Evolutionary conservation across 2,329 filamentous ascomycete species (phyloP).

Genomic region (Bretziella fagacearum): DNA sequence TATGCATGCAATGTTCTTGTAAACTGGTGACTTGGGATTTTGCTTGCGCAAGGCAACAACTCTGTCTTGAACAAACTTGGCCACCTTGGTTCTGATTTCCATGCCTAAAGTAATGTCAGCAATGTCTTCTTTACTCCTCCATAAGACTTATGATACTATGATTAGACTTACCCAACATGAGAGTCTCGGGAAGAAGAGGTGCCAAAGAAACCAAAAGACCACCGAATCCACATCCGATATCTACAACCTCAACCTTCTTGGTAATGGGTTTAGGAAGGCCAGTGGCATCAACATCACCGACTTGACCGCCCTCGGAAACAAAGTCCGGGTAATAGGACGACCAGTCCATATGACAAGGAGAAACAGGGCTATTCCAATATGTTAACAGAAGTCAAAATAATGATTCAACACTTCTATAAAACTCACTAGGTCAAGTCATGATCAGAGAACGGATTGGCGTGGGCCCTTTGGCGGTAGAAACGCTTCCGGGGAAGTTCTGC

Average conservation of each 20-base stretch:
- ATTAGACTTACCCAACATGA: constrained; percentile 54
- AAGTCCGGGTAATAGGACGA: constrained; percentile 65
- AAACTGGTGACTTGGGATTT: constrained; percentile 35
- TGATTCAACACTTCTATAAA: neutral
- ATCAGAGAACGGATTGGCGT: constrained; percentile 96
- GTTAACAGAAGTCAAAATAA: constrained; percentile 6
- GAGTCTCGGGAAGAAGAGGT: constrained; percentile 60
- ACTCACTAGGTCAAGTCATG: constrained; percentile 75
- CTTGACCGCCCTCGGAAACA: constrained; percentile 25
- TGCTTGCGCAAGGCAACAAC: constrained; percentile 65
- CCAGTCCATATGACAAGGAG: constrained; percentile 83
- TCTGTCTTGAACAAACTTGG: constrained; percentile 77
- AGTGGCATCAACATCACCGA: constrained; percentile 8
- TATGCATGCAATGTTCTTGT: constrained; percentile 77
- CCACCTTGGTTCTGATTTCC: constrained; percentile 82
- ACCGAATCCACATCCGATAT: constrained; percentile 95
- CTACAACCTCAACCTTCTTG: constrained; percentile 72
- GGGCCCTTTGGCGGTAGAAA: constrained; percentile 89
- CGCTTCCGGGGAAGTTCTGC: constrained; percentile 73
- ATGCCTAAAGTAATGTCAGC: constrained; percentile 39
- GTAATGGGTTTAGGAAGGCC: constrained; percentile 11
- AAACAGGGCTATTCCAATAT: constrained; percentile 44
- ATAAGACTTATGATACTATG: neutral
- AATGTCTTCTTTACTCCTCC: constrained; percentile 10
- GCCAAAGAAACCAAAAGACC: constrained; percentile 75